Base-by-base conservation (phyloP, 2,329 filamentous ascomycete species). In the Cadophora malorum region DNA sequence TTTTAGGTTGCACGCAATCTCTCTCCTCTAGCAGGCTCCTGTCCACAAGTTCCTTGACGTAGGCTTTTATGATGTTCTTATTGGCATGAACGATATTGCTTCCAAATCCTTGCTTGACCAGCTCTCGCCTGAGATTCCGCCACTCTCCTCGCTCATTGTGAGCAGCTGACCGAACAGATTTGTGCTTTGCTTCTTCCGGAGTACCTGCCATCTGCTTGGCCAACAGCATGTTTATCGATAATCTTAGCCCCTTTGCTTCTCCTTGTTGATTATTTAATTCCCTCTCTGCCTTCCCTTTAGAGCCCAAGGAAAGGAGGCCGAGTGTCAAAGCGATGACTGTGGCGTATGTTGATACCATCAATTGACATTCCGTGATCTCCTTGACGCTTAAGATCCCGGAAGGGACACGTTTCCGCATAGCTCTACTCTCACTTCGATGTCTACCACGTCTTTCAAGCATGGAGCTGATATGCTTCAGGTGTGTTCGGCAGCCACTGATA, bases 61-160 rank as follows among this genome's bases (percentile, higher is more conserved):
- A 74, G 8, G 31, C 63, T 49, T 64, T 65, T 14, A 75, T 70
- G 12, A 70, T 31, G 4, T 21, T 85, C 80, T 87, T 85, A 79
- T 89, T 83, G 69, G 83, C 81, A 28, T 80, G 79, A 9, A 89
- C 73, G 0, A 86, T 81, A 16, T 85, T 81, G 35, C 79, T 79
- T 2, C 84, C 82, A 73, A 88, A 87, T 12, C 86, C 86, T 64
- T 86, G 85, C 61, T 79, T 81, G 64, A 85, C 82, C 21, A 89
- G 80, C 70, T 87, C 85, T 10, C 80, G 74, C 68, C 83, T 81
- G 73, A 89, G 86, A 62, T 83, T 79, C 64, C 80, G 80, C 86
- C 86, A 88, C 31, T 86, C 75, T 12, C 81, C 79, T 50, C 87
- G 84, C 9, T 84, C 81, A 50, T 81, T 80, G 6, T 81, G 79